phyloP scores from a whole-genome alignment of 257 asterid species.

The Rubia yunnanensis region DNA sequence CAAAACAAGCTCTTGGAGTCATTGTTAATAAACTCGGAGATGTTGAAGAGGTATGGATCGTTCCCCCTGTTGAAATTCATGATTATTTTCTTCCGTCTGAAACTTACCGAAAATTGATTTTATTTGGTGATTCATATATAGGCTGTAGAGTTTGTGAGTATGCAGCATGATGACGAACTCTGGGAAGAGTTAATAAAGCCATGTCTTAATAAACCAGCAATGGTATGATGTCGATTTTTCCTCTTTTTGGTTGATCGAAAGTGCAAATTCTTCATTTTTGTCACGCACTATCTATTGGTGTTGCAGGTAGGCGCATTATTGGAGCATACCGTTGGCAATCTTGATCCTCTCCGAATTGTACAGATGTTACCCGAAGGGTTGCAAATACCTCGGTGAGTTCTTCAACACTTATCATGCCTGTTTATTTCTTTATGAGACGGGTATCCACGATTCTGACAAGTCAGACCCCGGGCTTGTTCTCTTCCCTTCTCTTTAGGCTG shows the following conservation, averaged over 20 bases:
- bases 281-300: constrained; percentile 4
- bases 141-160: constrained; percentile 95
- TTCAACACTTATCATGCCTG: neutral
- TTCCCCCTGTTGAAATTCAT: constrained; percentile 12
- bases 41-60: constrained; percentile 65
- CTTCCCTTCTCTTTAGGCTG: constrained; percentile 48
- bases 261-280: neutral
- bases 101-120: constrained; percentile 3
- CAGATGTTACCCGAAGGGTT: constrained; percentile 89
- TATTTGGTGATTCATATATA: constrained; percentile 25
- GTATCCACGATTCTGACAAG: neutral
- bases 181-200: constrained; percentile 96
- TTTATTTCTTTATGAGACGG: neutral
- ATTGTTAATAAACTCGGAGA: constrained; percentile 83
- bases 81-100: constrained; percentile 11
- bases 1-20: constrained; percentile 84
- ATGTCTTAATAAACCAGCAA: constrained; percentile 89
- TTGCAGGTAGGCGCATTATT: constrained; percentile 82
- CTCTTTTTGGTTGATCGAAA: neutral
- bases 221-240: constrained; percentile 45
- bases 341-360: constrained; percentile 92
- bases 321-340: constrained; percentile 99
- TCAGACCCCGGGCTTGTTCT: neutral
- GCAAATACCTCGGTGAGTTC: constrained; percentile 88
- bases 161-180: constrained; percentile 96